Conservation (phyloP, 1,284 basidiomycete genomes). For the Vanrija pseudolonga region DNA sequence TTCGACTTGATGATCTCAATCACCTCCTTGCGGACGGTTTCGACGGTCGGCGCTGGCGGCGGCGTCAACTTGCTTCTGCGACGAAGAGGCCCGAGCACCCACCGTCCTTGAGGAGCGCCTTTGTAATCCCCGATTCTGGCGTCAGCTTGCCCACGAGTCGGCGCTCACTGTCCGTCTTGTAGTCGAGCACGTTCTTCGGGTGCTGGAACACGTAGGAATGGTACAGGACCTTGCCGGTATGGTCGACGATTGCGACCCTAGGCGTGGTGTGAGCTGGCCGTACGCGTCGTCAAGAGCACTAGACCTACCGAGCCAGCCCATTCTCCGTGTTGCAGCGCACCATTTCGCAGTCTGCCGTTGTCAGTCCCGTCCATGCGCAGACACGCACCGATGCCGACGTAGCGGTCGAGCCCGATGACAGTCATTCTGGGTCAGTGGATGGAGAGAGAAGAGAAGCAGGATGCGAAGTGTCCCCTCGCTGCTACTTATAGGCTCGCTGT, state of each 20-base stretch:
- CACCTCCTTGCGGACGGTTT: constrained; percentile 70
- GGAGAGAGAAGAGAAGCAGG: not conserved
- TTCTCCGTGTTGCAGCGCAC: constrained; percentile 20
- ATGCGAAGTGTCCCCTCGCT: too few relatives aligned
- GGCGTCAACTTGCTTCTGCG: not conserved
- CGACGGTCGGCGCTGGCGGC: constrained; percentile 68
- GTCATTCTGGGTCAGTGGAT: not conserved
- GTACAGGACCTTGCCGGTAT: constrained; percentile 49
- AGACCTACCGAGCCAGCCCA: constrained; percentile 28
- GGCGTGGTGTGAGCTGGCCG: not conserved
- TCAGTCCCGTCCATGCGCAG: too few relatives aligned
- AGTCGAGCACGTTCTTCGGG: constrained; percentile 53
- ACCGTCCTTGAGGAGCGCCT: constrained; percentile 51
- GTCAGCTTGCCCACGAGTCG: not conserved
- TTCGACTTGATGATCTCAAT: constrained; percentile 70
- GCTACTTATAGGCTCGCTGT: too few relatives aligned
- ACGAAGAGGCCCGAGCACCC: too few relatives aligned
- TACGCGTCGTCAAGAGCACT: not conserved
- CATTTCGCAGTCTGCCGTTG: constrained; percentile 41
- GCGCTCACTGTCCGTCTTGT: constrained; percentile 50
- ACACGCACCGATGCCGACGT: constrained; percentile 36
- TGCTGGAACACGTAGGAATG: constrained; percentile 53
- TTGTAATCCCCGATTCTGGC: constrained; percentile 49
- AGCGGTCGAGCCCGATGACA: constrained; percentile 18
- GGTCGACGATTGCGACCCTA: constrained; percentile 52